Base-by-base conservation (phyloP, 352 stramenopile genomes). In the Aphanomyces astaci region DNA sequence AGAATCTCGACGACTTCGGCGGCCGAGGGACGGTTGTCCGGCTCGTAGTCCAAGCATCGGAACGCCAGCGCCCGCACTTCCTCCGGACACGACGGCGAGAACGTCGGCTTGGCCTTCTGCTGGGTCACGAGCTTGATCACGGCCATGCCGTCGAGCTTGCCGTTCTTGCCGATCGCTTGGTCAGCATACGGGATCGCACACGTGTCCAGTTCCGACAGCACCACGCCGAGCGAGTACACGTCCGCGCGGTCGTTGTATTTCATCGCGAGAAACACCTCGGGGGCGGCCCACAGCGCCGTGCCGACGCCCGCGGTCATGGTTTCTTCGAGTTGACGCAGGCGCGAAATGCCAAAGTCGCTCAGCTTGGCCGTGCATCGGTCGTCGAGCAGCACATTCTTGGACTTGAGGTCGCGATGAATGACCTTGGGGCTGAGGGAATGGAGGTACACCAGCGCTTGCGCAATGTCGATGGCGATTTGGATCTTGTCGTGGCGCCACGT, bases 201-300 rank as follows among this genome's bases (percentile, higher is more conserved):
- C 28, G 81, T 90, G 51, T 94, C 85, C 13, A 94, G 68, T 70
- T 94, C 85, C 36, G 81, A 86, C 73, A 92, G 76, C 49, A 90
- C 82, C 60, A 92, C 87, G 30, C 84, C 84, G 39, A 92, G 90
- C 40, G 85, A 94, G 72, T 88, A 94, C 46, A 94, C 90, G 52
- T 93, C 85, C 27, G 85, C 82, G 69, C 90, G 90, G 69, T 93
- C 85, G 33, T 82, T 91, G 76, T 94, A 94, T 74, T 94, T 94
- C 66, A 87, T 90, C 64, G 82, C 85, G 75, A 89, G 86, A 25
- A 94, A 75, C 25, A 94, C 83, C 64, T 94, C 85, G 0, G 85
- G 85, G 25, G 85, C 85, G 45, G 84, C 91, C 85, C 85, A 94
- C 70, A 90, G 90, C 3, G 56, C 56, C 25, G 56, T 65, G 1